A percentile compares a stretch with the other conserved stretches of the same genome.
Conservation (phyloP, 371 early-diverging fungal species). For the Mucor irregularis region DNA sequence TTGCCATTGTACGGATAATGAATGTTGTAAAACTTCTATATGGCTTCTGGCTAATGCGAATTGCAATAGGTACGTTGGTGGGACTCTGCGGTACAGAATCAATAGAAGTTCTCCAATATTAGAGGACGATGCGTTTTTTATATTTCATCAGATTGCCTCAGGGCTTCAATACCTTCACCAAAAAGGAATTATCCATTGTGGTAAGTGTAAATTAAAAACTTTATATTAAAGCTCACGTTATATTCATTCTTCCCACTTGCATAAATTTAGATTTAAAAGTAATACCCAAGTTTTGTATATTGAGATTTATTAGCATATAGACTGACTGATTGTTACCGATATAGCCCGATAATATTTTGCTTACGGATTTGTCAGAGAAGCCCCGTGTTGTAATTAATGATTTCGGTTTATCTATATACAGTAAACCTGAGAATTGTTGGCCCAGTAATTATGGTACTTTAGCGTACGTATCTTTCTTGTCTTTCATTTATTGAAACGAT, state of each 20-base stretch:
- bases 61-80: slow-evolving; percentile 4
- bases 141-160: slow-evolving; percentile 5
- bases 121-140: slow-evolving; percentile 3
- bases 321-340: background rate
- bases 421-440: background rate
- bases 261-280: slow-evolving; percentile 17
- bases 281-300: too few species aligned
- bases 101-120: background rate
- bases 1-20: slow-evolving; percentile 7
- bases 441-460: slow-evolving; percentile 1
- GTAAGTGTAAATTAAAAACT: background rate
- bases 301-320: background rate
- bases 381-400: slow-evolving; percentile 14
- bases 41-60: too few species aligned
- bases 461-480: background rate
- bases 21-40: background rate
- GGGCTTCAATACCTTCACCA: slow-evolving; percentile 16
- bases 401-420: slow-evolving; percentile 8
- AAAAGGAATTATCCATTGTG: slow-evolving; percentile 21
- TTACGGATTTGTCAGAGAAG: background rate
- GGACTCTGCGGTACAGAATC: background rate
- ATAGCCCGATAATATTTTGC: slow-evolving; percentile 15
- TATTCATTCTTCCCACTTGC: too few species aligned
- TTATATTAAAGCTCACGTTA: background rate
- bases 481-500: too few species aligned